phyloP scores from a whole-genome alignment of 2,329 filamentous ascomycete genomes.

The Gliomastix tumulicola region DNA sequence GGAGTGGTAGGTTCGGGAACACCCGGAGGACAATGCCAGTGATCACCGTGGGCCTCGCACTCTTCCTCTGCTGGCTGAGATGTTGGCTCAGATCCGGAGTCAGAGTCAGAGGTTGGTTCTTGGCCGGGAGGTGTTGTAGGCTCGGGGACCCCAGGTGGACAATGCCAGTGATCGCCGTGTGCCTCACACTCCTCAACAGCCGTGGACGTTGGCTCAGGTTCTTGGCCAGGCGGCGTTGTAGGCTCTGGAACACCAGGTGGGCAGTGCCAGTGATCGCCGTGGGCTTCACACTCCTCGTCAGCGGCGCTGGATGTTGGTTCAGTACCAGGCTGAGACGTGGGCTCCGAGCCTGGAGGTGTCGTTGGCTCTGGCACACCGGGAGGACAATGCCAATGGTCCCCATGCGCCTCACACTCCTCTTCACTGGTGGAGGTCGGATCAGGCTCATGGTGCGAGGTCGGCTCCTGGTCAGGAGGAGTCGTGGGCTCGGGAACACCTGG shows the following conservation, averaged over 20 bases:
- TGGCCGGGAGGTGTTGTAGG: neutral
- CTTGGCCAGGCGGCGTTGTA: constrained; percentile 1
- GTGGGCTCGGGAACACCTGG: constrained; percentile 4
- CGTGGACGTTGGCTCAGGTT: neutral
- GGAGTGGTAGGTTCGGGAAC: constrained; percentile 5
- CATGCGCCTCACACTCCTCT: constrained; percentile 4
- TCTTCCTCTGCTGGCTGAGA: neutral
- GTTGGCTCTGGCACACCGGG: constrained; percentile 3
- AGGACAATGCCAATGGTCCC: constrained; percentile 5
- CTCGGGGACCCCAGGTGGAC: constrained; percentile 5
- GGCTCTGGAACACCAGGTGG: constrained; percentile 6
- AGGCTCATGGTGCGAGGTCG: neutral
- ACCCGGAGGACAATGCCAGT: constrained; percentile 10
- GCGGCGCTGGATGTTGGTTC: no score
- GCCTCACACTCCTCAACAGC: constrained; percentile 4
- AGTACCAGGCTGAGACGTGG: neutral
- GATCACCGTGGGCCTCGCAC: constrained; percentile 6
- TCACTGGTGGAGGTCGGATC: neutral
- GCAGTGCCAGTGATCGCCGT: constrained; percentile 6
- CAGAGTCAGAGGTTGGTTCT: neutral
- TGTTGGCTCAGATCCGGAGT: no score
- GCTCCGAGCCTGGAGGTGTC: neutral
- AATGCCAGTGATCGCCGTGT: constrained; percentile 7
- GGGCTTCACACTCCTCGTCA: constrained; percentile 2
- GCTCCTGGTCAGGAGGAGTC: neutral